A percentile compares a stretch with the other conserved stretches of the same genome.
These are phyloP conservation scores for Debaryomyces sp. DNA, from an alignment of 1,139 yeast genomes.

Conservation along the genomic window DNA sequence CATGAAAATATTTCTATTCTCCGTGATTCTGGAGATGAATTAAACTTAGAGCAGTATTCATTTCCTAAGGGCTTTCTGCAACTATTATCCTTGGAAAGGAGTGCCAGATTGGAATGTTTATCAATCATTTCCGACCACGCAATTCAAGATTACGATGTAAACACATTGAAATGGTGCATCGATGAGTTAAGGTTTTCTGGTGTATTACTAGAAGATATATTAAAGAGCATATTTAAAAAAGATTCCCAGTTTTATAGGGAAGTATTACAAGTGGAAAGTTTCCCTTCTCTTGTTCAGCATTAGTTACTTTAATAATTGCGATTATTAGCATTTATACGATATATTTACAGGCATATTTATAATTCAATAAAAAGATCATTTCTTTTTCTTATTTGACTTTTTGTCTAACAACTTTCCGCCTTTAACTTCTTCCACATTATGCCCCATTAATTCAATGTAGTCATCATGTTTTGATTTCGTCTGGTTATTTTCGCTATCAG, in stretches of 20 bases:
- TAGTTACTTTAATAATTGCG: neutral
- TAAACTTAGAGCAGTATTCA: constrained; percentile 13
- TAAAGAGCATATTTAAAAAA: constrained; percentile 4
- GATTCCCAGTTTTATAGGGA: constrained; percentile 1
- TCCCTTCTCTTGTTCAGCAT: neutral
- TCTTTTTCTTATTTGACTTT: constrained; percentile 41
- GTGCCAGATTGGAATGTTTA: constrained; percentile 14
- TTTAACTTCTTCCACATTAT: constrained; percentile 61
- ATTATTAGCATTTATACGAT: constrained; percentile 10
- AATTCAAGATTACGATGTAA: constrained; percentile 24
- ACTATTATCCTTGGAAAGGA: constrained; percentile 8
- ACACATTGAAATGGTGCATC: constrained; percentile 33
- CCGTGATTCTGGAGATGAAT: too few species aligned
- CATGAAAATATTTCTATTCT: neutral
- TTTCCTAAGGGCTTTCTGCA: constrained; percentile 16
- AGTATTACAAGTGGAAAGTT: constrained; percentile 5
- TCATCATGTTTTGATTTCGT: constrained; percentile 48
- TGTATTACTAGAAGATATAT: constrained; percentile 25
- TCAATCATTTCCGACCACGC: constrained; percentile 26
- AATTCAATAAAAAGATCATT: constrained; percentile 15
- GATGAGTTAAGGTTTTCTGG: constrained; percentile 37
- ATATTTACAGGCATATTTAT: constrained; percentile 18
- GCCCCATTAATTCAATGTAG: constrained; percentile 63
- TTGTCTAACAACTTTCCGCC: constrained; percentile 64
- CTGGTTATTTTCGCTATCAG: constrained; percentile 12